Base-by-base conservation (phyloP, 106 monocot genomes). In the Posidonia australis region DNA sequence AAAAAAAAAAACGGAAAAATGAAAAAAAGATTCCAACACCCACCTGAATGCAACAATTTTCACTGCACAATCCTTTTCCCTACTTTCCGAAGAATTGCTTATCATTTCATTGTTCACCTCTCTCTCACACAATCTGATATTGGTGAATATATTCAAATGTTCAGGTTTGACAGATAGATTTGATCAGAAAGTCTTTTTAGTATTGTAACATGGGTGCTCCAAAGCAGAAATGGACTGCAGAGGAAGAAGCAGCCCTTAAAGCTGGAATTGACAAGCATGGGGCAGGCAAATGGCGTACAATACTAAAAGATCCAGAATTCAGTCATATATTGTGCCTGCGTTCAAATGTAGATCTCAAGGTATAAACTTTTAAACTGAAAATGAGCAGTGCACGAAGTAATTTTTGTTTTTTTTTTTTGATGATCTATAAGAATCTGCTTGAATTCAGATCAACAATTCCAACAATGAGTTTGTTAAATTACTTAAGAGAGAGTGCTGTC, bases 321-420 rank as follows among this genome's bases (percentile, higher is more conserved):
- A 81, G 88, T 53, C 25, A 42, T 9, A 58, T 79, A 18, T 79
- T 88, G 36, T 70, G 55, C 68, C 59, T 78, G 10, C 84, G 88
- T 10, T 88, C 88, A 18, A 88, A 88, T 74, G 88, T 88, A 16
- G 88, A 88, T 71, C 81, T 88, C 65, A 88, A 88, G 88, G 88
- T 88, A 65, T 26, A 41, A 44, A 41, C 36, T 26, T 20, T 58
- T 26, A 58, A 58, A 28, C 13, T 7, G 13, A 31, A 24, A 58
- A 28, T 14, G 5, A 9, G 0, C 20, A 55, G 26, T 58, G 27
- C 10, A 58, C 17, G 27, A 29, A 58, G 13, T 2, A 14, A 55
- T 12, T 55, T 13, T n/a, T 14, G 26, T 58, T 27, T 27, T 58
- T 2, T 58, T 16, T 58, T 58, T 26, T 28, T 14, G 7, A 36